Evolutionary conservation across 2,329 filamentous ascomycete genomes (phyloP).

Genomic region (Truncatella angustata): DNA sequence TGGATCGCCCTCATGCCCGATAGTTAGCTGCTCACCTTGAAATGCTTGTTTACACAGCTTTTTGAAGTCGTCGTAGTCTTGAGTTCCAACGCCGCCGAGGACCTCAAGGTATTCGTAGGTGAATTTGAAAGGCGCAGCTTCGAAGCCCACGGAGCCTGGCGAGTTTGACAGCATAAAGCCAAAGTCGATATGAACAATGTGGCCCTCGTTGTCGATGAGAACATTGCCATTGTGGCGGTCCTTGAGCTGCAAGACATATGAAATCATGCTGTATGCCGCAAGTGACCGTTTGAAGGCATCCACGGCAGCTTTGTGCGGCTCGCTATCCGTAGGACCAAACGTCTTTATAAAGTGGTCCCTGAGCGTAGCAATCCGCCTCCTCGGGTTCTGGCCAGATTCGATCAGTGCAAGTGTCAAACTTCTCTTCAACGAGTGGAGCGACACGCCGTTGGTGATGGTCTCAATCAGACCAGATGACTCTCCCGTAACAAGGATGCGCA

Average conservation of each 20-base stretch:
- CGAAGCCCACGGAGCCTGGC: constrained; percentile 79
- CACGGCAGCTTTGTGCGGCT: constrained; percentile 68
- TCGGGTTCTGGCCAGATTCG: constrained; percentile 69
- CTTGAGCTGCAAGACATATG: constrained; percentile 80
- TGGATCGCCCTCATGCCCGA: background rate
- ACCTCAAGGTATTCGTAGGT: constrained; percentile 86
- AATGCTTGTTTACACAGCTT: constrained; percentile 79
- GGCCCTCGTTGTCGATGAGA: constrained; percentile 79
- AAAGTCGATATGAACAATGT: constrained; percentile 87
- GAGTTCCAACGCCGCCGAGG: constrained; percentile 68
- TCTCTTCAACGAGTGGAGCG: constrained; percentile 81
- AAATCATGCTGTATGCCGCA: constrained; percentile 82
- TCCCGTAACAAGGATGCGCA: constrained; percentile 83
- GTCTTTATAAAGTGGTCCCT: constrained; percentile 80
- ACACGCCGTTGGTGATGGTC: constrained; percentile 85
- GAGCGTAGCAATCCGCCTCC: constrained; percentile 74
- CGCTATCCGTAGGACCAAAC: constrained; percentile 68
- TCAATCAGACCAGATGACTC: constrained; percentile 83
- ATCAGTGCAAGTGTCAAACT: constrained; percentile 75
- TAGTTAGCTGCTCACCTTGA: constrained; percentile 54
- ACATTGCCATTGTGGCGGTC: constrained; percentile 87
- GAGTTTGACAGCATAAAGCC: constrained; percentile 89
- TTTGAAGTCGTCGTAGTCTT: constrained; percentile 74
- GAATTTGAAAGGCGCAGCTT: constrained; percentile 83
- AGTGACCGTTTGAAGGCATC: constrained; percentile 80